Conservation (phyloP, 192 early-diverging fungal genomes). For the Backusella luteola region DNA sequence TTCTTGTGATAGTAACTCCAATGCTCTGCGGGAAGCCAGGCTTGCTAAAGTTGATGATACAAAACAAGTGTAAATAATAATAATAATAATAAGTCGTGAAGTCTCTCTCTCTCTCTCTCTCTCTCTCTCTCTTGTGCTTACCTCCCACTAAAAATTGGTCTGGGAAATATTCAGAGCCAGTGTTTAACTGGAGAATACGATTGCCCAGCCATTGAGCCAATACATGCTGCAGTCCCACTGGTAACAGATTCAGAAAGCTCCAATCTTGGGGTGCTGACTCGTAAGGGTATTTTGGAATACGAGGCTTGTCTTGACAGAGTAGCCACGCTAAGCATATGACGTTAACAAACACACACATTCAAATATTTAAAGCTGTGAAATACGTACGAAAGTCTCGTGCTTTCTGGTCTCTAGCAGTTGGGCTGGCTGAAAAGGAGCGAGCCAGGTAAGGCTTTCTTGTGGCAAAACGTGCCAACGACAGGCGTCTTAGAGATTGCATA, state of each 20-base stretch:
- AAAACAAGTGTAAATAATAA: background rate
- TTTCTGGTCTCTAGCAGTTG: background rate
- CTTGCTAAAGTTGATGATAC: constrained; percentile 11
- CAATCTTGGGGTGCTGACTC: constrained; percentile 38
- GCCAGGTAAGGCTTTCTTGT: background rate
- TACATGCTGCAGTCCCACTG: constrained; percentile 37
- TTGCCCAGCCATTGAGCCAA: constrained; percentile 42
- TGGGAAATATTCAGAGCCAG: constrained; percentile 42
- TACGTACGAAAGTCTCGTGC: background rate
- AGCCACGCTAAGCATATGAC: constrained; percentile 22
- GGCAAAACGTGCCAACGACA: background rate
- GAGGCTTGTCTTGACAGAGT: constrained; percentile 16
- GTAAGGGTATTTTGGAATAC: constrained; percentile 49
- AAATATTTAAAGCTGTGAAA: background rate
- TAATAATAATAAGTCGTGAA: background rate
- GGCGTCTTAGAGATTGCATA: background rate
- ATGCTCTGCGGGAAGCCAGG: constrained; percentile 19
- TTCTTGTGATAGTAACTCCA: constrained; percentile 13
- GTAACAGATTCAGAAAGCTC: constrained; percentile 38
- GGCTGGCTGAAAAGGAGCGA: background rate
- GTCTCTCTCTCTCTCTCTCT: background rate
- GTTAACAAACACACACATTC: background rate
- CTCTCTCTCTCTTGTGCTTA: background rate
- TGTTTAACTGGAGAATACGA: constrained; percentile 44
- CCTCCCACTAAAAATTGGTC: constrained; percentile 52